Conservation (phyloP, 2,329 filamentous ascomycete genomes). For the Emmonsiellopsis sp. region DNA sequence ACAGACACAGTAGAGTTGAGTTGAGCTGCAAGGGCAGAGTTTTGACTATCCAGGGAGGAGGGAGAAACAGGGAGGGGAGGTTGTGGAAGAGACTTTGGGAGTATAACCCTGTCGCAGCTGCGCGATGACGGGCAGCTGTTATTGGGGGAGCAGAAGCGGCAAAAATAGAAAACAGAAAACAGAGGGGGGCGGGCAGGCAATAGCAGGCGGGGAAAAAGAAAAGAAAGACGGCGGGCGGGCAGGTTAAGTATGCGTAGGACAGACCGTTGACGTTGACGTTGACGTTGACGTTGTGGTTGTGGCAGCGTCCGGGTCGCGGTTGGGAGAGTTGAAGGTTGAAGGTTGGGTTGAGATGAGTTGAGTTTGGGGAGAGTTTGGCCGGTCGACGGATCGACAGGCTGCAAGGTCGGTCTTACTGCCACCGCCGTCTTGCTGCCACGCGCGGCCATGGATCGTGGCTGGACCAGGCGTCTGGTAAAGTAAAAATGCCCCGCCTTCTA, state of each 20-base stretch:
- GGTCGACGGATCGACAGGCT: too few relatives aligned
- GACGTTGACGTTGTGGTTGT: too few relatives aligned
- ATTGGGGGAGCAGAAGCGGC: conserved; percentile 1
- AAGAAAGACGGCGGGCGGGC: conserved; percentile 4
- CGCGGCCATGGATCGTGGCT: too few relatives aligned
- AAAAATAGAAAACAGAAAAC: background rate
- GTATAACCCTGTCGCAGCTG: conserved; percentile 7
- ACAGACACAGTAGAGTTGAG: conserved; percentile 5
- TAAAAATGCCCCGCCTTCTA: too few relatives aligned
- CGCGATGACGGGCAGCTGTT: conserved; percentile 6
- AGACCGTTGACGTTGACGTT: too few relatives aligned
- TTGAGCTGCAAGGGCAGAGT: conserved; percentile 9
- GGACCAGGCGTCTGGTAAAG: too few relatives aligned
- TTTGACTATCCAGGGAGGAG: conserved; percentile 4
- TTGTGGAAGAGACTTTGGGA: conserved; percentile 6
- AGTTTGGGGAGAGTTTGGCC: too few relatives aligned
- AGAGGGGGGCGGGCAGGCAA: conserved; percentile 2
- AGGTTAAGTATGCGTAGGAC: background rate
- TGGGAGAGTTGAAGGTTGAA: too few relatives aligned
- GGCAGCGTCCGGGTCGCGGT: too few relatives aligned
- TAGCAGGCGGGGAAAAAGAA: conserved; percentile 3
- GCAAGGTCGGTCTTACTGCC: too few relatives aligned
- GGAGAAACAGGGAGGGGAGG: conserved; percentile 8
- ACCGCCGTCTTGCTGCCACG: too few relatives aligned
- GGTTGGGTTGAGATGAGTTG: too few relatives aligned